A percentile compares a stretch with the other conserved stretches of the same genome.
phyloP scores from a whole-genome alignment of 1,284 basidiomycete species.

The Tranzscheliella williamsii region DNA sequence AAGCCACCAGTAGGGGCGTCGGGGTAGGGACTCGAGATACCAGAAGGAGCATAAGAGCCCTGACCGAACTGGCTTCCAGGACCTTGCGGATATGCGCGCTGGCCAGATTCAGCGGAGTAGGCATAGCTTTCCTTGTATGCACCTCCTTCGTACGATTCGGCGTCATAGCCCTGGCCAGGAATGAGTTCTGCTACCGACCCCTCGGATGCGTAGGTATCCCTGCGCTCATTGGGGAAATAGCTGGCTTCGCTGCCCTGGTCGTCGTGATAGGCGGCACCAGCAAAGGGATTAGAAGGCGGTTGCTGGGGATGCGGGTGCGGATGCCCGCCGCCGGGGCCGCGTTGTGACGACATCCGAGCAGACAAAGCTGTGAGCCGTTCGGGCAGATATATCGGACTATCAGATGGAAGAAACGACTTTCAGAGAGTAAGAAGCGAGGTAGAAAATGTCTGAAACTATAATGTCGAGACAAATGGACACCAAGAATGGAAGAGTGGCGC shows the following conservation, averaged over 20 bases:
- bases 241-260: conserved; percentile 46
- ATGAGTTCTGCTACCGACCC: conserved; percentile 53
- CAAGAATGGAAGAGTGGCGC: no score
- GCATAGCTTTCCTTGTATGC: conserved; percentile 45
- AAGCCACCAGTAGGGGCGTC: conserved; percentile 41
- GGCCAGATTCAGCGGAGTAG: conserved; percentile 41
- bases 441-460: no score
- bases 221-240: conserved; percentile 47
- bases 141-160: conserved; percentile 51
- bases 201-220: conserved; percentile 53
- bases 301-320: conserved; percentile 29
- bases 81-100: conserved; percentile 38
- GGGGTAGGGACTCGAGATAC: conserved; percentile 49
- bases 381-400: no score
- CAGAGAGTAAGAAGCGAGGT: no score
- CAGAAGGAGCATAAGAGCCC: conserved; percentile 47
- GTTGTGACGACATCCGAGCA: conserved; percentile 33
- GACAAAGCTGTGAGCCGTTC: no score
- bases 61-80: conserved; percentile 42
- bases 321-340: conserved; percentile 27
- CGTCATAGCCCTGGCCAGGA: conserved; percentile 49
- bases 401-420: no score
- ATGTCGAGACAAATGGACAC: no score
- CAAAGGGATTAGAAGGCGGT: conserved; percentile 43
- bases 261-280: conserved; percentile 46